Evolutionary conservation across 2,329 filamentous ascomycete species (phyloP), one percentile per base, ranked within the genome.

Genomic region (Neopestalotiopsis clavispora): DNA sequence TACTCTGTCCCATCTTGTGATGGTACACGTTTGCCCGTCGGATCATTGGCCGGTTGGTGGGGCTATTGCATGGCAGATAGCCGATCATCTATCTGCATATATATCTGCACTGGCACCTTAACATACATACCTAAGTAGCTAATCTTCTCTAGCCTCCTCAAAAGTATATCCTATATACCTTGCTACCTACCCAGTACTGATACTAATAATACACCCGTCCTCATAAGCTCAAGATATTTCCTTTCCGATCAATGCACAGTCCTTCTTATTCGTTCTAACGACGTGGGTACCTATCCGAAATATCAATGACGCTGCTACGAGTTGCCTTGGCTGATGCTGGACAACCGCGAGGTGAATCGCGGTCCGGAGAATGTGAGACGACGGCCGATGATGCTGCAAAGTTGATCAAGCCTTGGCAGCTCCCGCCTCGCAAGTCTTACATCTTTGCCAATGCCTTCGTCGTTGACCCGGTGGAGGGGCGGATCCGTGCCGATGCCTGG

Each of bases 401-500:
- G 63, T 67, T 78, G 7, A 72, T 78, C 71, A 80, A 78, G 69
- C 79, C 79, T 0, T 81, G 79, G 79, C 78, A 75, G n/a, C 73
- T 78, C 0, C 78, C 78, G 1, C 74, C 69, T 0, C 79, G 75
- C 61, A 74, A 71, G 52, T 73, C 70, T 0, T 80, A 80, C 59
- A 72, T 81, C 12, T 80, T 87, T 49, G 72, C 75, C 17, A 84
- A 85, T 68, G 82, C 82, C 63, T 84, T 80, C 65, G 71, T 86
- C 32, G 75, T 86, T 40, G 82, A 86, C 68, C 71, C 80, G 0
- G 75, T 75, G 13, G 70, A 72, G 0, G 83, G 83, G 34, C 73
- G 69, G 4, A 70, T 83, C 17, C 65, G 76, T 1, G 30, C 70
- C 4, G 74, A 76, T 7, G 71, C 69, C 6, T 76, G 71, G 1